Evolutionary conservation across 352 stramenopile species (phyloP).

Genomic region (Globisporangium cederbergense): DNA sequence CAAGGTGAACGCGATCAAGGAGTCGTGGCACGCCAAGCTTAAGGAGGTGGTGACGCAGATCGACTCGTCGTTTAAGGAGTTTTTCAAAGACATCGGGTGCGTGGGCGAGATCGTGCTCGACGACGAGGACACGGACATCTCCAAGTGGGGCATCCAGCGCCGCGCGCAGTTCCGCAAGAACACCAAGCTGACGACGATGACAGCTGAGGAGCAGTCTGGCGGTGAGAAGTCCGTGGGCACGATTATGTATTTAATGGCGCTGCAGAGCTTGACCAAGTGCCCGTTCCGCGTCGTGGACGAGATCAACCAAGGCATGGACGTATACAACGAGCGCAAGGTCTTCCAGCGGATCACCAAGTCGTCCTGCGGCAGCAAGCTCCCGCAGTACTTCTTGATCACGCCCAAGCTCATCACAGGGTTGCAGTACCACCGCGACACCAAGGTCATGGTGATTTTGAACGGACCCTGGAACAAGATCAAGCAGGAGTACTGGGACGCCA

Average conservation of each 20-base stretch:
- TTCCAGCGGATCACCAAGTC: conserved; percentile 88
- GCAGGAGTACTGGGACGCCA: conserved; percentile 70
- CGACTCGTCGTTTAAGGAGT: conserved; percentile 78
- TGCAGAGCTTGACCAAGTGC: conserved; percentile 84
- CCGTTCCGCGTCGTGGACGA: conserved; percentile 88
- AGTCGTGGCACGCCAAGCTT: conserved; percentile 63
- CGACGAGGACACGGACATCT: conserved; percentile 74
- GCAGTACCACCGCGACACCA: conserved; percentile 82
- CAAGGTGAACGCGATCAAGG: conserved; percentile 74
- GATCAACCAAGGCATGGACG: conserved; percentile 90
- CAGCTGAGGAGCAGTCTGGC: conserved; percentile 81
- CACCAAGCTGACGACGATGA: conserved; percentile 82
- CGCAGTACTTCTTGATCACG: conserved; percentile 89
- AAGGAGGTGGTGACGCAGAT: conserved; percentile 76
- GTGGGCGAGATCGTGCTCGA: conserved; percentile 82
- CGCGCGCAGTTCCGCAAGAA: conserved; percentile 85
- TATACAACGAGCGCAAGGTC: conserved; percentile 88
- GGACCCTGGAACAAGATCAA: conserved; percentile 79
- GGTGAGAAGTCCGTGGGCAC: conserved; percentile 88
- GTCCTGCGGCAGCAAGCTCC: conserved; percentile 80
- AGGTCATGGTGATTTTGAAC: conserved; percentile 87
- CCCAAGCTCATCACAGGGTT: conserved; percentile 87
- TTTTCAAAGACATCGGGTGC: conserved; percentile 84
- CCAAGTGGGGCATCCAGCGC: conserved; percentile 85
- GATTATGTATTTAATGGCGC: conserved; percentile 91